Evolutionary conservation across 352 stramenopile species (phyloP).

Genomic region (Phytophthora cryptogea): DNA sequence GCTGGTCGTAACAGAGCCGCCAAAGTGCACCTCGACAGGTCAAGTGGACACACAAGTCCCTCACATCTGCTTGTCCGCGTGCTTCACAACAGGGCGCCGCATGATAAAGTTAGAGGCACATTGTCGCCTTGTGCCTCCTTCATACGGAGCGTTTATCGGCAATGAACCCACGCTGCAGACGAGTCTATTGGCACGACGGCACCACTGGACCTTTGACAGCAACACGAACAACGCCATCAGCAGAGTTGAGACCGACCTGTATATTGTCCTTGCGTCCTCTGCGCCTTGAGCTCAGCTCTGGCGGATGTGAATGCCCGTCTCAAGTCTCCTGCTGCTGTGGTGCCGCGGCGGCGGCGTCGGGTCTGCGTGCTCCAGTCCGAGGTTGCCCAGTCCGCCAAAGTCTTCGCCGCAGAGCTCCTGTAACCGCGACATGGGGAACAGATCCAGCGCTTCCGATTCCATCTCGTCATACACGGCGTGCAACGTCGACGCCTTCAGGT

Average conservation of each 20-base stretch:
- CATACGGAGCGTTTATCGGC: neutral
- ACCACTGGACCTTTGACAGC: conserved; percentile 8
- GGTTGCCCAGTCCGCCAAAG: conserved; percentile 54
- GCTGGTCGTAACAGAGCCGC: conserved; percentile 1
- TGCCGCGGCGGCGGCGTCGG: conserved; percentile 41
- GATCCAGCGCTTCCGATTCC: conserved; percentile 53
- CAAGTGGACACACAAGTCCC: conserved; percentile 10
- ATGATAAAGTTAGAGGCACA: neutral
- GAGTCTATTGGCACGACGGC: conserved; percentile 14
- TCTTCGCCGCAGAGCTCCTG: conserved; percentile 60
- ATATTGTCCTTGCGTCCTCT: conserved; percentile 6
- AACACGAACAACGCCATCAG: conserved; percentile 15
- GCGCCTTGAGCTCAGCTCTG: conserved; percentile 42
- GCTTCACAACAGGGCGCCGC: conserved; percentile 13
- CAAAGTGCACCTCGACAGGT: neutral
- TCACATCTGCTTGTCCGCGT: conserved; percentile 12
- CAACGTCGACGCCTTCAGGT: conserved; percentile 70
- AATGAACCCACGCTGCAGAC: conserved; percentile 28
- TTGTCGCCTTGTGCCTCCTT: conserved; percentile 19
- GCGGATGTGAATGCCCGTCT: conserved; percentile 87
- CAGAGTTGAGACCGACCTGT: conserved; percentile 9
- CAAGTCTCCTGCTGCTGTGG: conserved; percentile 55
- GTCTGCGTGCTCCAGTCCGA: conserved; percentile 81
- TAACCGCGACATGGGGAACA: conserved; percentile 62
- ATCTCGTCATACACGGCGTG: conserved; percentile 64